Percentiles rank a stretch among this genome's conserved stretches.
Evolutionary conservation across 352 stramenopile species (phyloP).

Genomic region (Pythium phragmiticola): DNA sequence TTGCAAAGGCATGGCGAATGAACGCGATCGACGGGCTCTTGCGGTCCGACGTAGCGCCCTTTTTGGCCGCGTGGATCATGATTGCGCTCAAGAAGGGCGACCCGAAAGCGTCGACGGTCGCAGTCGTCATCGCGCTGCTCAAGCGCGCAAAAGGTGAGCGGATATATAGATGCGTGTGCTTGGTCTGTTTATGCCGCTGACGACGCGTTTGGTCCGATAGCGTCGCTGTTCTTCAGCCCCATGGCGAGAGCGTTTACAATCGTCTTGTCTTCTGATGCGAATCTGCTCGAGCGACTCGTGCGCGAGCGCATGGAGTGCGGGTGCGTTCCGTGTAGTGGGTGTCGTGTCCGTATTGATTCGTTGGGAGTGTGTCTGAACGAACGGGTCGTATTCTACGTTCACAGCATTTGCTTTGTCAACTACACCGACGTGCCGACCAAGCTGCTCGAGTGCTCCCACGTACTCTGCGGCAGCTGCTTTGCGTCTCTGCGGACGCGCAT

Average conservation of each 20-base stretch:
- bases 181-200: too few species aligned
- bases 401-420: conserved; percentile 24
- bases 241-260: conserved; percentile 10
- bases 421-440: conserved; percentile 7
- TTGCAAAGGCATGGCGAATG: background rate
- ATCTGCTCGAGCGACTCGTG: conserved; percentile 22
- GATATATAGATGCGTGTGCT: background rate
- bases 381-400: too few species aligned
- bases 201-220: background rate
- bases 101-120: background rate
- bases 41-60: conserved; percentile 5
- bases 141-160: background rate
- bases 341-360: background rate
- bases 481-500: background rate
- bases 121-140: background rate
- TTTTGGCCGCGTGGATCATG: conserved; percentile 18
- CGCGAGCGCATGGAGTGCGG: conserved; percentile 27
- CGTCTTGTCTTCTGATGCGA: conserved; percentile 11
- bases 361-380: background rate
- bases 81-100: conserved; percentile 1
- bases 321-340: conserved; percentile 13
- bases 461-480: conserved; percentile 14
- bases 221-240: conserved; percentile 14
- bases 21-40: conserved; percentile 15
- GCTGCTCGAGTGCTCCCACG: conserved; percentile 26